These are phyloP conservation scores for Ensete glaucum DNA, from an alignment of 176 grass and related monocot genomes.

Conservation along the genomic window DNA sequence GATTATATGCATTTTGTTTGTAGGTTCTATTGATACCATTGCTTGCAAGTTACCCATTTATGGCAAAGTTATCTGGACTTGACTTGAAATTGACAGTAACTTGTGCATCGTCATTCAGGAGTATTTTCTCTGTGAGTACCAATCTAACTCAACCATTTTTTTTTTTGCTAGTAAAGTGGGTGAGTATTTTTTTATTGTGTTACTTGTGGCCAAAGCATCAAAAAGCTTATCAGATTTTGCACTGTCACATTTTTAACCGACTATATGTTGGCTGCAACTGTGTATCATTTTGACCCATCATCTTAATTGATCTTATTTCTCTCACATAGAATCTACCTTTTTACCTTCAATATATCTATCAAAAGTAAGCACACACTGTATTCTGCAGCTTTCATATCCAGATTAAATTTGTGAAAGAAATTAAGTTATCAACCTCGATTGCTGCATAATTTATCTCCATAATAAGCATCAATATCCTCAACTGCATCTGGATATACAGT, in stretches of 20 bases:
- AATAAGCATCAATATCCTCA: no score
- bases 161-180: neutral
- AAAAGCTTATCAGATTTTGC: neutral
- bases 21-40: conserved; percentile 5
- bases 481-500: no score
- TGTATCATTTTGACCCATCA: no score
- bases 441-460: no score
- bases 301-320: no score
- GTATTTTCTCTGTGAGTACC: conserved; percentile 2
- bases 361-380: no score
- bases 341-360: no score
- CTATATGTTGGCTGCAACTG: neutral
- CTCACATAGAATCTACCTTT: no score
- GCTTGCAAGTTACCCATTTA: conserved; percentile 11
- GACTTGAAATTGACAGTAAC: neutral
- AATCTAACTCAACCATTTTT: neutral
- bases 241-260: neutral
- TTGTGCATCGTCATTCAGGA: conserved; percentile 8
- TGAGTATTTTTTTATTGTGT: neutral
- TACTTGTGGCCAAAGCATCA: neutral
- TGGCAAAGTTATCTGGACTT: conserved; percentile 5
- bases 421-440: no score
- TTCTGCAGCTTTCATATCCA: no score
- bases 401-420: no score
- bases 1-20: neutral